Conservation (phyloP, 164 flowering plant genomes). For the Amborella trichopoda region DNA sequence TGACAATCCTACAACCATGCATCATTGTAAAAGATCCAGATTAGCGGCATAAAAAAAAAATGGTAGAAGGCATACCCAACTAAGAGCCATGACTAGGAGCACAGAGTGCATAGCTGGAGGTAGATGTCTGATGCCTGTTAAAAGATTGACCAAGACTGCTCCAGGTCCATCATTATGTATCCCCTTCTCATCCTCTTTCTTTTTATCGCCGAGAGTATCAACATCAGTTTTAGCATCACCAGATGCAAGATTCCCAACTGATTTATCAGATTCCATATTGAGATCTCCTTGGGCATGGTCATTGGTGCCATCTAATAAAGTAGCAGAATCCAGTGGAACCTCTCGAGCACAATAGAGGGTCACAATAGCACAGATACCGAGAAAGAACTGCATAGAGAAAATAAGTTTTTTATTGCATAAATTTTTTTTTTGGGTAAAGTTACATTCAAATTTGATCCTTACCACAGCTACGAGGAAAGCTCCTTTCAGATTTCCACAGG, state of each 20-base stretch:
- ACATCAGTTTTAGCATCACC: no score
- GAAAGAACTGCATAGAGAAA: constrained; percentile 60
- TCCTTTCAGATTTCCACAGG: constrained; percentile 94
- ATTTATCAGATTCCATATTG: no score
- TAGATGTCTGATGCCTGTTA: constrained; percentile 86
- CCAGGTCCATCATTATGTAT: constrained; percentile 70
- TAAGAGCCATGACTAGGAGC: constrained; percentile 88
- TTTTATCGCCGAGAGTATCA: no score
- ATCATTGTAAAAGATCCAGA: no score
- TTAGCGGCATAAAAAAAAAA: no score
- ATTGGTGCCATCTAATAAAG: constrained; percentile 56
- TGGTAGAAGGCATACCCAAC: constrained; percentile 55
- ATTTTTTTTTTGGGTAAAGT: no score
- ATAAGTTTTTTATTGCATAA: no score
- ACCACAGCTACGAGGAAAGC: constrained; percentile 97
- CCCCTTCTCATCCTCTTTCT: constrained; percentile 29
- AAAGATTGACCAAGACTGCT: constrained; percentile 78
- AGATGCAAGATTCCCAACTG: constrained; percentile 11
- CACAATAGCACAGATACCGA: constrained; percentile 68
- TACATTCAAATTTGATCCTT: constrained; percentile 23
- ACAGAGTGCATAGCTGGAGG: constrained; percentile 96
- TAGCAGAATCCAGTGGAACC: constrained; percentile 84
- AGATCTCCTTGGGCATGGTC: no score
- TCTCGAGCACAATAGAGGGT: constrained; percentile 85
- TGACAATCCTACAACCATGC: no score